A percentile compares a stretch with the other conserved stretches of the same genome.
phyloP scores from a whole-genome alignment of 148 eudicot genomes.

The Spergularia bocconei region DNA sequence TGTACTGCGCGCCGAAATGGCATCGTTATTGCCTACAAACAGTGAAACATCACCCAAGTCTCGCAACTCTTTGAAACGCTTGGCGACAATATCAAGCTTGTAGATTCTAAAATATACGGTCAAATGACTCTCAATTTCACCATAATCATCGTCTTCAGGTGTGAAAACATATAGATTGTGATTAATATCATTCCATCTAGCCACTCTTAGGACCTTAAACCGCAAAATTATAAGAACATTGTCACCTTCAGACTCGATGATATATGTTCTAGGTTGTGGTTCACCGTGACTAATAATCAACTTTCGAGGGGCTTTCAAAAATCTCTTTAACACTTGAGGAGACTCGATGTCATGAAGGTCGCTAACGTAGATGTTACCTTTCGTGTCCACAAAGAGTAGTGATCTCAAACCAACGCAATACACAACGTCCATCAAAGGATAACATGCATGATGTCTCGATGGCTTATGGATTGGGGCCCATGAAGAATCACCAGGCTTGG shows the following conservation, averaged over 20 bases:
- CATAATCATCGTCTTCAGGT: neutral
- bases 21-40: neutral
- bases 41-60: neutral
- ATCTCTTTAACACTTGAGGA: neutral
- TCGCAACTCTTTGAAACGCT: neutral
- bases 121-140: neutral
- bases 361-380: neutral
- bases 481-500: slow-evolving; percentile 2
- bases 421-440: neutral
- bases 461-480: slow-evolving; percentile 1
- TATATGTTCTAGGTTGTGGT: neutral
- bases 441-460: neutral
- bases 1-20: neutral
- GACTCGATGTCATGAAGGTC: neutral
- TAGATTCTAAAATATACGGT: neutral
- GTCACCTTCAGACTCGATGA: neutral
- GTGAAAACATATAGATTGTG: neutral
- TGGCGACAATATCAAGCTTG: neutral
- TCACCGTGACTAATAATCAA: accelerated
- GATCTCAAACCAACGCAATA: neutral
- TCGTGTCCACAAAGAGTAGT: neutral
- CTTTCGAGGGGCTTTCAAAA: neutral
- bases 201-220: neutral
- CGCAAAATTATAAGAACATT: neutral
- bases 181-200: neutral